These are phyloP conservation scores for Penicillium manginii DNA, from an alignment of 495 filamentous ascomycete genomes.

Conservation along the genomic window DNA sequence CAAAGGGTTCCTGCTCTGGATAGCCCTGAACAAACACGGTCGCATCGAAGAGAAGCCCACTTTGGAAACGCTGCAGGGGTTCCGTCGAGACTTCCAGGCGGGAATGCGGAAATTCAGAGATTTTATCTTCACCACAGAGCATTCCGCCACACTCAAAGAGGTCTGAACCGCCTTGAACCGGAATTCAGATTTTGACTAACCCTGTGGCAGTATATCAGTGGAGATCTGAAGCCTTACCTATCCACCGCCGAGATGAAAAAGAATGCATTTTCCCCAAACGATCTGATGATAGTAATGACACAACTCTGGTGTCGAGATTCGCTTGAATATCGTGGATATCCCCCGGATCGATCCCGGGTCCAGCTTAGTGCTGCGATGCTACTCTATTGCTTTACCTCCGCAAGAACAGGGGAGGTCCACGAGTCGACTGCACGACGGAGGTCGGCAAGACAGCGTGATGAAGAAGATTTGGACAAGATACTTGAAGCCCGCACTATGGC, in stretches of 20 bases:
- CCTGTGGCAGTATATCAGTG: conserved; percentile 5
- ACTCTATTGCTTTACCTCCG: conserved; percentile 18
- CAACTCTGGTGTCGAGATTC: conserved; percentile 17
- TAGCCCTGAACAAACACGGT: background rate
- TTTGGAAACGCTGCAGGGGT: conserved; percentile 4
- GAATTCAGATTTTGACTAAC: conserved; percentile 7
- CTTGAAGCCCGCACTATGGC: conserved; percentile 1
- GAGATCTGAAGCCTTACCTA: conserved; percentile 10
- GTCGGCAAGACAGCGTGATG: background rate
- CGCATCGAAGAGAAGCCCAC: conserved; percentile 12
- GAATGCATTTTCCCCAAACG: conserved; percentile 16
- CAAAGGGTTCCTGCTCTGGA: background rate
- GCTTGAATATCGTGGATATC: conserved; percentile 9
- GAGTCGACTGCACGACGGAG: conserved; percentile 11
- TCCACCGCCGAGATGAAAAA: conserved; percentile 12
- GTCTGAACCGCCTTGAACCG: too few species aligned
- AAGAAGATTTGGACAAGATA: background rate
- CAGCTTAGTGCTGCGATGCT: conserved; percentile 16
- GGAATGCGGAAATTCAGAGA: conserved; percentile 2
- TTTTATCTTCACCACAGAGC: conserved; percentile 24
- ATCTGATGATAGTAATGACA: conserved; percentile 19
- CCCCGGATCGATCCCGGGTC: conserved; percentile 9
- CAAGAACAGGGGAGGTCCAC: conserved; percentile 13
- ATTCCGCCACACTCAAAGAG: conserved; percentile 4
- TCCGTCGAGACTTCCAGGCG: conserved; percentile 5